Percentiles rank a stretch among this genome's conserved stretches.
These are phyloP conservation scores for Candida sithepensis DNA, from an alignment of 805 yeast species.

Conservation along the genomic window DNA sequence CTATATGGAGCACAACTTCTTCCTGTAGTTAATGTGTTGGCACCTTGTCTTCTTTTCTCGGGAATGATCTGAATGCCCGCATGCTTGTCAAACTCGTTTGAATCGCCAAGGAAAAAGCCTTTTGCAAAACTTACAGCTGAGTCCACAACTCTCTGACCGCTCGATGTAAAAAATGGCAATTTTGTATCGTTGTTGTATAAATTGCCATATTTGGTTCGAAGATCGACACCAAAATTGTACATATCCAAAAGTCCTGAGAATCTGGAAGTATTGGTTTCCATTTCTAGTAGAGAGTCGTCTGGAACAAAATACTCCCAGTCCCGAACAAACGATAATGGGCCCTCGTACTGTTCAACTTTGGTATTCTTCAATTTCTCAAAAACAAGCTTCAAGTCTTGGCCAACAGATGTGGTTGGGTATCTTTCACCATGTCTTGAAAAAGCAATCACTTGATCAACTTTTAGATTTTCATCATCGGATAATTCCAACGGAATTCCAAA, in stretches of 20 bases:
- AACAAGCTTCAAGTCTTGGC: constrained; percentile 20
- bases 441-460: constrained; percentile 63
- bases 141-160: constrained; percentile 51
- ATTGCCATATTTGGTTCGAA: constrained; percentile 46
- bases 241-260: constrained; percentile 53
- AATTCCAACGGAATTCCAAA: constrained; percentile 44
- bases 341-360: constrained; percentile 35
- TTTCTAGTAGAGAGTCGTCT: constrained; percentile 30
- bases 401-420: constrained; percentile 51
- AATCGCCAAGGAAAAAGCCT: constrained; percentile 45
- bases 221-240: constrained; percentile 43
- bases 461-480: constrained; percentile 46
- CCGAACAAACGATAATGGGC: constrained; percentile 51
- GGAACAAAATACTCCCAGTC: constrained; percentile 48
- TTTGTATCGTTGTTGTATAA: constrained; percentile 36
- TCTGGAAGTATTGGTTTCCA: constrained; percentile 48
- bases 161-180: constrained; percentile 53
- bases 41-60: constrained; percentile 49
- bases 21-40: constrained; percentile 56
- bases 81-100: constrained; percentile 33
- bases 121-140: constrained; percentile 54
- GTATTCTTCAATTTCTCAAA: constrained; percentile 34
- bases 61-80: constrained; percentile 39
- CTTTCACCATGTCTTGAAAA: constrained; percentile 80
- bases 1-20: constrained; percentile 39